These are phyloP conservation scores for Candida fluviatilis DNA, from an alignment of 805 yeast species.

Conservation along the genomic window DNA sequence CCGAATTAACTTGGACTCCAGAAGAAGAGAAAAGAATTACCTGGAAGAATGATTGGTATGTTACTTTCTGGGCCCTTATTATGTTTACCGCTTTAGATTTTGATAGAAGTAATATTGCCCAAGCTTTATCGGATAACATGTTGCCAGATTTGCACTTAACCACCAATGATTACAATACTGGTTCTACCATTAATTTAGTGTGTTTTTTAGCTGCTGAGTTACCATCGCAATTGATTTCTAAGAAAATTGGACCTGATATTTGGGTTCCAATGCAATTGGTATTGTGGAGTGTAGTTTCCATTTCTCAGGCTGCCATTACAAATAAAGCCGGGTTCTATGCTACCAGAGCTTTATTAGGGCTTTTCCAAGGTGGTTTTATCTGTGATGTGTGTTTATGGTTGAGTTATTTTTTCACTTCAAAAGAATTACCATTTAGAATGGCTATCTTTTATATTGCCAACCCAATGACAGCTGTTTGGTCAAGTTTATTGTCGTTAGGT, in stretches of 20 bases:
- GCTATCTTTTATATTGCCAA: conserved; percentile 57
- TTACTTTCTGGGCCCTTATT: conserved; percentile 54
- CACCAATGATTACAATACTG: conserved; percentile 58
- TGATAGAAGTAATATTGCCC: conserved; percentile 54
- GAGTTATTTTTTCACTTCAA: conserved; percentile 59
- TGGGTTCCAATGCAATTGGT: conserved; percentile 59
- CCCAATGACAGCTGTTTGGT: conserved; percentile 33
- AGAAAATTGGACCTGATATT: conserved; percentile 56
- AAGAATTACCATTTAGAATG: conserved; percentile 54
- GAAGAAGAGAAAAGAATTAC: conserved; percentile 48
- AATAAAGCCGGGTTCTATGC: conserved; percentile 40
- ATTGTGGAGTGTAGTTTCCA: conserved; percentile 54
- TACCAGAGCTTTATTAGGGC: conserved; percentile 50
- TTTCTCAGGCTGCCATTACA: conserved; percentile 45
- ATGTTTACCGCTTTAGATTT: conserved; percentile 57
- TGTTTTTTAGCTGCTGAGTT: conserved; percentile 55
- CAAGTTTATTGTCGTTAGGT: conserved; percentile 44
- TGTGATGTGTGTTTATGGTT: conserved; percentile 62
- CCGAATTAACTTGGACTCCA: conserved; percentile 50
- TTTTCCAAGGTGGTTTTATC: conserved; percentile 67
- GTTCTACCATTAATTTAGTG: conserved; percentile 50
- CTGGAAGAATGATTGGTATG: conserved; percentile 52
- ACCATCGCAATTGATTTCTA: conserved; percentile 65
- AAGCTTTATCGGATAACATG: conserved; percentile 56
- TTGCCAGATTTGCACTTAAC: conserved; percentile 47